Percentiles rank a stretch among this genome's conserved stretches.
Conservation (phyloP, 495 filamentous ascomycete species). For the Oleoguttula mirabilis region DNA sequence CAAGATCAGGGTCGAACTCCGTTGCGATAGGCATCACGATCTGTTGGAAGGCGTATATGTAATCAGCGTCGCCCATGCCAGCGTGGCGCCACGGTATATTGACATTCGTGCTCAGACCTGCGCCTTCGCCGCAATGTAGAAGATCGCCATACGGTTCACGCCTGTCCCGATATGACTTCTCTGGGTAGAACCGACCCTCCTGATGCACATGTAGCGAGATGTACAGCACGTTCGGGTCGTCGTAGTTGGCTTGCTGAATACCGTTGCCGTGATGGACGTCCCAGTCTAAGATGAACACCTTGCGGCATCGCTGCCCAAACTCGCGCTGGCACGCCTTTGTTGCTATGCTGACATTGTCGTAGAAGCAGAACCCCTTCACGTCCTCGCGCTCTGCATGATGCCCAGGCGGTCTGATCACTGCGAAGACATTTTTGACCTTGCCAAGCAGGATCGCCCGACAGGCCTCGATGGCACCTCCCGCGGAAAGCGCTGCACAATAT, state of each 20-base stretch:
- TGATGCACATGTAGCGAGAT: slow-evolving; percentile 89
- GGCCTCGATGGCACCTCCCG: slow-evolving; percentile 92
- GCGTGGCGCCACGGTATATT: slow-evolving; percentile 86
- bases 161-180: slow-evolving; percentile 23
- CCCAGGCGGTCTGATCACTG: slow-evolving; percentile 85
- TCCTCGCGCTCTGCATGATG: slow-evolving; percentile 82
- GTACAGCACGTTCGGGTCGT: slow-evolving; percentile 89
- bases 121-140: slow-evolving; percentile 59
- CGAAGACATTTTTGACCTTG: slow-evolving; percentile 82
- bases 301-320: slow-evolving; percentile 66
- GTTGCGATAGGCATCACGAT: slow-evolving; percentile 93
- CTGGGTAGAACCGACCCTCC: slow-evolving; percentile 76
- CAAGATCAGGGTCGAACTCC: slow-evolving; percentile 88
- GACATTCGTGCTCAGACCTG: slow-evolving; percentile 74
- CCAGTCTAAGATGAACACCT: slow-evolving; percentile 91
- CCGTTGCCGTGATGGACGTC: slow-evolving; percentile 84
- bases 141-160: slow-evolving; percentile 55
- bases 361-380: slow-evolving; percentile 89
- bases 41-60: slow-evolving; percentile 88
- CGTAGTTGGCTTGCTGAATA: slow-evolving; percentile 90
- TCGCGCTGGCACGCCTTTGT: slow-evolving; percentile 67
- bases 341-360: slow-evolving; percentile 92
- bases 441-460: slow-evolving; percentile 71
- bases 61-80: slow-evolving; percentile 94
- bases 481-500: slow-evolving; percentile 65